phyloP scores from a whole-genome alignment of 306 rosid species.

The Quercus mongolica region DNA sequence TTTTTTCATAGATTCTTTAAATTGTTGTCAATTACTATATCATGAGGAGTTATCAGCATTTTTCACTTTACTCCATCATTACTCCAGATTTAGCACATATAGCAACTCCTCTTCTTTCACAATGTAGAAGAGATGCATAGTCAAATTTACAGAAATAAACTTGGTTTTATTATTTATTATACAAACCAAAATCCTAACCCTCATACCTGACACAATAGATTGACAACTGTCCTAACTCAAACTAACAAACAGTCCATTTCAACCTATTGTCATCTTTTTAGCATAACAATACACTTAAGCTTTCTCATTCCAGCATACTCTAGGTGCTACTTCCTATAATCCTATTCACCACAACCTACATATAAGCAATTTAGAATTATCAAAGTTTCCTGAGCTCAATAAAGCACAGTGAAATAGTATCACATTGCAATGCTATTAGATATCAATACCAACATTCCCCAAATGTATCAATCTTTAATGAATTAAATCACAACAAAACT shows the following conservation, averaged over 20 bases:
- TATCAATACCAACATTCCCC: not conserved
- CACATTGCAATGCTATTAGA: not conserved
- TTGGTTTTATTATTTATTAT: not conserved
- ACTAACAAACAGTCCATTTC: not conserved
- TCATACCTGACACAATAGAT: not conserved
- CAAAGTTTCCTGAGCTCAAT: not conserved
- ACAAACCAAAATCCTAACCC: not conserved
- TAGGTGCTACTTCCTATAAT: not conserved
- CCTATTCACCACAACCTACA: not conserved
- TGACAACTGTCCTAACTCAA: not conserved
- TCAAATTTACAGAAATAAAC: not conserved
- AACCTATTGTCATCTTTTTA: not conserved
- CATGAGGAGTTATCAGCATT: not conserved
- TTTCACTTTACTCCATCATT: not conserved
- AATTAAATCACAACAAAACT: too few relatives aligned
- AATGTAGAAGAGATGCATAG: not conserved
- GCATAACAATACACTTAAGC: constrained; percentile 11
- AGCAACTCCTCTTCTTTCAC: not conserved
- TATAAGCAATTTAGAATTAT: not conserved
- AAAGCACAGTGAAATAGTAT: not conserved
- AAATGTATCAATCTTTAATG: not conserved
- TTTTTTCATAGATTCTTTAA: not conserved
- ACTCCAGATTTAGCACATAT: not conserved
- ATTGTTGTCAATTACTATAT: not conserved
- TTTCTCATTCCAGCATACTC: not conserved